Percentiles rank a stretch among this genome's conserved stretches.
Evolutionary conservation across 2,329 filamentous ascomycete species (phyloP).

Genomic region (Diaporthe batatas): DNA sequence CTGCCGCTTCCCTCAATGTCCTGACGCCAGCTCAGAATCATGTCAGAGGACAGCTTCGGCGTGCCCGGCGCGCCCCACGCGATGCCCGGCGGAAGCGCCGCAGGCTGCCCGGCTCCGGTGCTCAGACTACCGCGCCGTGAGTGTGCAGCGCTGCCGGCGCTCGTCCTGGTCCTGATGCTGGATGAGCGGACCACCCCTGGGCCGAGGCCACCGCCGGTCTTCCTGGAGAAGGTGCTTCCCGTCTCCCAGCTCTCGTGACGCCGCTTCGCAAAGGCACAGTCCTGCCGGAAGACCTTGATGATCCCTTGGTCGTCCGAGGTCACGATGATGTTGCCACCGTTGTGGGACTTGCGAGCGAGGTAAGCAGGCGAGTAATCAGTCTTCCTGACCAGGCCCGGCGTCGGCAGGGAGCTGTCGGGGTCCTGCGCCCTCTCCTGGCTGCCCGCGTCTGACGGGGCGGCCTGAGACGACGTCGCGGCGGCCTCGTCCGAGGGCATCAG

Average conservation of each 20-base stretch:
- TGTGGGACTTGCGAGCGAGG: slow-evolving; percentile 79
- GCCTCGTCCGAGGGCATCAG: slow-evolving; percentile 80
- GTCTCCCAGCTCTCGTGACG: slow-evolving; percentile 83
- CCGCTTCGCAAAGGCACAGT: slow-evolving; percentile 88
- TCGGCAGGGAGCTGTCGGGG: slow-evolving; percentile 41
- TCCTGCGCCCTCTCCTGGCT: slow-evolving; percentile 31
- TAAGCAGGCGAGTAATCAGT: slow-evolving; percentile 83
- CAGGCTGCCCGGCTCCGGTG: slow-evolving; percentile 43
- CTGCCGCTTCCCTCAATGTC: slow-evolving; percentile 62
- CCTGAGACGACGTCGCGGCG: slow-evolving; percentile 51
- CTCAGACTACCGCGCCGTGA: slow-evolving; percentile 69
- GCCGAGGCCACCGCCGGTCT: slow-evolving; percentile 66
- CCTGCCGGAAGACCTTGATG: slow-evolving; percentile 96
- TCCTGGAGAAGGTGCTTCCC: slow-evolving; percentile 80
- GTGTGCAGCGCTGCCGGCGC: slow-evolving; percentile 60
- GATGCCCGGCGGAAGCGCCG: slow-evolving; percentile 51
- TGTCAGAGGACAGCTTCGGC: slow-evolving; percentile 68
- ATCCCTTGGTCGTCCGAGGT: slow-evolving; percentile 89
- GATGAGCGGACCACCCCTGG: slow-evolving; percentile 70
- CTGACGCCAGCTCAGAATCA: slow-evolving; percentile 91
- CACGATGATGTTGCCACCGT: slow-evolving; percentile 89
- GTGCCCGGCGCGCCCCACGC: slow-evolving; percentile 46
- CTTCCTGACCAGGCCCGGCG: slow-evolving; percentile 52
- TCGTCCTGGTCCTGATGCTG: slow-evolving; percentile 69
- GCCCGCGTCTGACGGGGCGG: slow-evolving; percentile 44